Conservation (phyloP, 2,329 filamentous ascomycete genomes). For the Pseudocercospora fuligena region DNA sequence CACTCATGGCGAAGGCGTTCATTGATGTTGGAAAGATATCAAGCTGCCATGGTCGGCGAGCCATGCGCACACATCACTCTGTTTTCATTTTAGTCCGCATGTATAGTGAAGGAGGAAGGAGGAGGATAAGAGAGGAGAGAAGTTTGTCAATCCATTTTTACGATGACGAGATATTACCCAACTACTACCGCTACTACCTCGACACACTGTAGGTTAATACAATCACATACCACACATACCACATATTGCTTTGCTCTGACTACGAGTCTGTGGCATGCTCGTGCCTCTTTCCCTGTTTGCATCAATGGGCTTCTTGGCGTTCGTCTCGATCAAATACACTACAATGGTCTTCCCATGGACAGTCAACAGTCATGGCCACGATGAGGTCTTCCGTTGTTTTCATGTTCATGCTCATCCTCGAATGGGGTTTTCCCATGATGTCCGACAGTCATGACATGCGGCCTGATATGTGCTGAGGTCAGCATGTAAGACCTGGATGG, state of each 20-base stretch:
- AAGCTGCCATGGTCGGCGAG: slow-evolving; percentile 6
- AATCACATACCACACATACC: slow-evolving; percentile 13
- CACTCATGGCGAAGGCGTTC: slow-evolving; percentile 24
- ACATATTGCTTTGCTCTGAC: slow-evolving; percentile 11
- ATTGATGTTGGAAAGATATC: slow-evolving; percentile 18
- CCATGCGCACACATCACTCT: slow-evolving; percentile 15
- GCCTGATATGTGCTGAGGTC: no score
- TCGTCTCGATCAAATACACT: no score
- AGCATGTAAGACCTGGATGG: background rate
- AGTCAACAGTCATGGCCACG: no score
- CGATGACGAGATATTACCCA: slow-evolving; percentile 13
- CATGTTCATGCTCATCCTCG: no score
- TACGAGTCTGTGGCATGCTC: background rate
- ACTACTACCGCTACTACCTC: slow-evolving; percentile 19
- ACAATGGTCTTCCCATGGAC: no score
- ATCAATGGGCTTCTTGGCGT: no score
- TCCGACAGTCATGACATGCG: background rate
- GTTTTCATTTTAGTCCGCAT: slow-evolving; percentile 8
- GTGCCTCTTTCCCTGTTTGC: background rate
- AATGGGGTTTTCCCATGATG: no score
- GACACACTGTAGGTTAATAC: slow-evolving; percentile 24
- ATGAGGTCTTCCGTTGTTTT: no score
- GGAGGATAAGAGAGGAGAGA: slow-evolving; percentile 5
- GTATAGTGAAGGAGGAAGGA: background rate
- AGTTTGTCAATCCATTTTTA: slow-evolving; percentile 7